These are phyloP conservation scores for Ceratobasidium theobromae DNA, from an alignment of 1,284 basidiomycete species.

Conservation along the genomic window DNA sequence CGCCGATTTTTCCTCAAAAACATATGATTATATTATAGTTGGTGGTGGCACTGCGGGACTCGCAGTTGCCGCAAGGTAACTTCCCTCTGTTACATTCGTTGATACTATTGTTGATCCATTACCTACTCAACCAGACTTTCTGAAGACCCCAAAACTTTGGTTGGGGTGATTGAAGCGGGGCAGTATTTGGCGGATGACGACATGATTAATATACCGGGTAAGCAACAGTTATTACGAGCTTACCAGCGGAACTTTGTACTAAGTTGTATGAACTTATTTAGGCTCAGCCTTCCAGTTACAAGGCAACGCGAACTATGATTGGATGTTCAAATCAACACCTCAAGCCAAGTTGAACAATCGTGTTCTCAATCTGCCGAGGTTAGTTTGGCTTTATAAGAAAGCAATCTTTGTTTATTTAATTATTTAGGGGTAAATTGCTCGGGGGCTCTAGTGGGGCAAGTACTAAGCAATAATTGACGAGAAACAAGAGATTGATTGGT, in stretches of 20 bases:
- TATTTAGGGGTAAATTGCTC: conserved; percentile 4
- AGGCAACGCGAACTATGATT: conserved; percentile 37
- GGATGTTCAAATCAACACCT: conserved; percentile 34
- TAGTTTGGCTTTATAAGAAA: neutral
- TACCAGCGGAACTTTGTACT: neutral
- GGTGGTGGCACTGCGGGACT: conserved; percentile 27
- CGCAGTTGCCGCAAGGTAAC: conserved; percentile 22
- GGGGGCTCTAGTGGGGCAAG: conserved; percentile 9
- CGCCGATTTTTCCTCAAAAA: neutral
- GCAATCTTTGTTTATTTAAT: neutral
- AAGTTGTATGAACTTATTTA: too few species aligned
- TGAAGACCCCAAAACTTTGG: conserved; percentile 16
- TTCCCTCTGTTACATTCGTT: conserved; percentile 37
- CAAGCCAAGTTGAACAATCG: conserved; percentile 24
- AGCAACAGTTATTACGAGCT: neutral
- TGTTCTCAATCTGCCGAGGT: conserved; percentile 4
- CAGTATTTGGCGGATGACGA: conserved; percentile 35
- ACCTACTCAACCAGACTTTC: neutral
- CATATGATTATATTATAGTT: conserved; percentile 11
- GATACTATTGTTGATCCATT: neutral
- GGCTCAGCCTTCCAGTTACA: conserved; percentile 8
- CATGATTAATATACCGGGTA: conserved; percentile 36
- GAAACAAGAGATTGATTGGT: neutral
- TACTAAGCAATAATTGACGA: neutral
- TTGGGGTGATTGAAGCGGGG: conserved; percentile 41